phyloP scores from a whole-genome alignment of 208 protist genomes.

The Sergeia podlipaevii region DNA sequence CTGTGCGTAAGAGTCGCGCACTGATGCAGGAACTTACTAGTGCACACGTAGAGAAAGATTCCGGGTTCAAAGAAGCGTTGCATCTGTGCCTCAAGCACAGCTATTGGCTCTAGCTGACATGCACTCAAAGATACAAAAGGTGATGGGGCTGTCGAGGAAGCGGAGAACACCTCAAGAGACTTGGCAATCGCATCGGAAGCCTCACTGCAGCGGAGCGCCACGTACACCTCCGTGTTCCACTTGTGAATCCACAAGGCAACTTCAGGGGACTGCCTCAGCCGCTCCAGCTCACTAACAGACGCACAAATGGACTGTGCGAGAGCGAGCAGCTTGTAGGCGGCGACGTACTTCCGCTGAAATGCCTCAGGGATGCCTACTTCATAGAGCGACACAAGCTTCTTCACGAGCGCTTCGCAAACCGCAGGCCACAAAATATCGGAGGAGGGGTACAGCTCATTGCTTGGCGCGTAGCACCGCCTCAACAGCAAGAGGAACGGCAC shows the following conservation, averaged over 20 bases:
- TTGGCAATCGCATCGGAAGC: constrained; percentile 12
- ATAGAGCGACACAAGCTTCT: constrained; percentile 75
- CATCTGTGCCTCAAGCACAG: too few species aligned
- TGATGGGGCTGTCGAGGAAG: not conserved
- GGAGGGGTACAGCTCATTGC: constrained; percentile 27
- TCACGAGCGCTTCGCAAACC: constrained; percentile 68
- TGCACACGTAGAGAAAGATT: too few species aligned
- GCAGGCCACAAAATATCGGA: constrained; percentile 74
- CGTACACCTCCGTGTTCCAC: constrained; percentile 90
- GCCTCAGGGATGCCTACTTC: constrained; percentile 67
- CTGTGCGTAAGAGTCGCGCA: too few species aligned
- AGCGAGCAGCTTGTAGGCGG: constrained; percentile 56
- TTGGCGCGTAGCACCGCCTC: constrained; percentile 36
- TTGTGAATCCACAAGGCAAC: constrained; percentile 76
- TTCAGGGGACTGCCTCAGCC: constrained; percentile 56
- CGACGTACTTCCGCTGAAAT: constrained; percentile 69
- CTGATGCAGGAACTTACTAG: too few species aligned
- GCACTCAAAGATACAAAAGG: too few species aligned
- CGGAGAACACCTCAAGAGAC: not conserved
- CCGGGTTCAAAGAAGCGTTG: too few species aligned
- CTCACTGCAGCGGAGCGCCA: constrained; percentile 54
- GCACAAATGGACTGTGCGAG: constrained; percentile 50
- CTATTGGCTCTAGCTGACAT: too few species aligned
- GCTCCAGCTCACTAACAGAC: constrained; percentile 47
- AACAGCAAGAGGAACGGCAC: constrained; percentile 53